Base-by-base conservation (phyloP, 768 basidiomycete species). In the Lactarius pseudohatsudake region DNA sequence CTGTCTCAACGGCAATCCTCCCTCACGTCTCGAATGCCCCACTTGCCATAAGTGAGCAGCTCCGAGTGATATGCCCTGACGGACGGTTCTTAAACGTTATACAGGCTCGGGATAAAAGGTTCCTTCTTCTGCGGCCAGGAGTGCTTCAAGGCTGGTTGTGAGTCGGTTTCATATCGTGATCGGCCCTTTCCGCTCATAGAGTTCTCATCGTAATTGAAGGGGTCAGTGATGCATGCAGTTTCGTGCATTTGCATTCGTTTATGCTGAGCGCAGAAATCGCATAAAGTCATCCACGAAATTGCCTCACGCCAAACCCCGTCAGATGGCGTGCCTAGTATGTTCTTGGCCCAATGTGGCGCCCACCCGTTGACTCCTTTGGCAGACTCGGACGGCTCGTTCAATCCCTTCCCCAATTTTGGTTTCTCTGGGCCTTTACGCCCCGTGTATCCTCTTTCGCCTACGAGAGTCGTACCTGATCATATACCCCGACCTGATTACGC, bases 131-230 rank as follows among this genome's bases (percentile, higher is more conserved):
- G 96, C 70, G 87, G 88, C 30, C 96, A 98, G 77, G 93, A 92
- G 59, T 98, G 96, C 79, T 98, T 98, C 85, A 98, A 97, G 78
- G 84, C 88, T 57, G 89, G 85, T 76, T 98, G 96, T 96, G 76
- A 81, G 94, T 82, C 45, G 7, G 22, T 22, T 58, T 62, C 22
- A 30, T 59, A 20, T 57, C 41, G 20, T 54, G 45, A 61, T 65
- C 57, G 34, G 56, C 64, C 69, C 57, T 62, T 69, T 41, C 28
- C 64, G 55, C 66, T 67, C 64, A 64, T 65, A 57, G 26, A n/a
- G 26, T n/a, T 18, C 36, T 20, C 18, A 15, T 41, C 61, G 11
- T 20, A 5, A 38, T 10, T 30, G 11, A 13, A 67, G 66, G 66
- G 66, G 66, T 67, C 66, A 59, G 63, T 53, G 20, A 65, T 76